Evolutionary conservation across 2,329 filamentous ascomycete genomes (phyloP).

Genomic region (Didymella glomerata): DNA sequence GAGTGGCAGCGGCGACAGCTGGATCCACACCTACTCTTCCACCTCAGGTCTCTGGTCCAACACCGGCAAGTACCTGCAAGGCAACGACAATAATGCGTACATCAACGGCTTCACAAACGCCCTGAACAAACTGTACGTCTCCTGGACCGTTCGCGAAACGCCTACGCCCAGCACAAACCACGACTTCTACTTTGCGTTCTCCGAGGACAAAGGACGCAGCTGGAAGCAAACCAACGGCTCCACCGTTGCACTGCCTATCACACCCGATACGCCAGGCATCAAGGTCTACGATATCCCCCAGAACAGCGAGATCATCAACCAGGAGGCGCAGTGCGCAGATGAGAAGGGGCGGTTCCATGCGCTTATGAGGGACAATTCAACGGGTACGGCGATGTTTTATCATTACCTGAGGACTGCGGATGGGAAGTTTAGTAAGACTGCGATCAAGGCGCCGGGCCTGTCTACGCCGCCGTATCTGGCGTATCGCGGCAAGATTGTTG

Average conservation of each 20-base stretch:
- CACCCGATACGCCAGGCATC: conserved; percentile 54
- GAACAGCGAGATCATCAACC: conserved; percentile 59
- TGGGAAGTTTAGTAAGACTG: conserved; percentile 44
- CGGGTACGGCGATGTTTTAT: conserved; percentile 42
- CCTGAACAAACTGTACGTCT: conserved; percentile 52
- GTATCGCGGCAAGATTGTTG: conserved; percentile 45
- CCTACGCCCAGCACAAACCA: conserved; percentile 60
- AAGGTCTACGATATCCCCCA: conserved; percentile 58
- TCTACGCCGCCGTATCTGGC: conserved; percentile 45
- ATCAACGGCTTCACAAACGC: conserved; percentile 59
- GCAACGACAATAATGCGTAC: conserved; percentile 61
- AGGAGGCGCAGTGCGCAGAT: conserved; percentile 61
- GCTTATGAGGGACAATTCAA: conserved; percentile 56
- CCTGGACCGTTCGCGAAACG: conserved; percentile 62
- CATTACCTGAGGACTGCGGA: conserved; percentile 43
- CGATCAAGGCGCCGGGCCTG: conserved; percentile 40
- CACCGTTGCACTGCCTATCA: conserved; percentile 54
- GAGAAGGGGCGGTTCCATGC: conserved; percentile 58
- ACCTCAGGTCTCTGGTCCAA: conserved; percentile 49
- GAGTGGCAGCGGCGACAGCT: conserved; percentile 60
- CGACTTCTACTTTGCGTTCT: conserved; percentile 60
- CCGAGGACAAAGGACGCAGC: conserved; percentile 55
- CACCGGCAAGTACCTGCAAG: conserved; percentile 56
- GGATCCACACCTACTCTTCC: conserved; percentile 57
- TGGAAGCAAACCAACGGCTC: conserved; percentile 56